Evolutionary conservation across 805 yeast species (phyloP).

Genomic region (Ogataea haglerorum): DNA sequence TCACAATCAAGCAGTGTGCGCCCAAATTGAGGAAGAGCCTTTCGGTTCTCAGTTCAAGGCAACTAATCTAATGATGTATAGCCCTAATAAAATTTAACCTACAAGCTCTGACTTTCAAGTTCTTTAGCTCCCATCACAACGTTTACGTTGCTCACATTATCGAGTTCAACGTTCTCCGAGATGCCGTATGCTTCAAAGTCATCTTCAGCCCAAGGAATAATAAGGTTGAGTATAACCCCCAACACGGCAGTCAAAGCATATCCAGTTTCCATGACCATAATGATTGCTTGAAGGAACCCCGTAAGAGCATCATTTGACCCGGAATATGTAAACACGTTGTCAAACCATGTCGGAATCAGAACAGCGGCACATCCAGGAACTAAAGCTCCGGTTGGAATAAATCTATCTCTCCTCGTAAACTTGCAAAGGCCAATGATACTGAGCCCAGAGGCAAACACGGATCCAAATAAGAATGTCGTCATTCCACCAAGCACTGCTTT

Average conservation of each 20-base stretch:
- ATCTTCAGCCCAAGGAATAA: constrained; percentile 49
- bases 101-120: constrained; percentile 1
- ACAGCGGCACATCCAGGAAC: constrained; percentile 51
- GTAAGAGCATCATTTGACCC: constrained; percentile 41
- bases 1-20: constrained; percentile 1
- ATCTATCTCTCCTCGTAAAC: constrained; percentile 54
- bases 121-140: constrained; percentile 1
- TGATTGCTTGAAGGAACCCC: constrained; percentile 51
- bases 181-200: constrained; percentile 37
- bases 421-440: constrained; percentile 51
- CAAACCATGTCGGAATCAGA: constrained; percentile 46
- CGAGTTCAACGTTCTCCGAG: constrained; percentile 2
- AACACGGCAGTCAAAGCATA: constrained; percentile 52
- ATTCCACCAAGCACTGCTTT: constrained; percentile 81
- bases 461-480: constrained; percentile 56
- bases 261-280: constrained; percentile 54
- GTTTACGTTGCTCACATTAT: constrained; percentile 1
- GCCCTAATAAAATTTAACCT: constrained; percentile 1
- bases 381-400: constrained; percentile 47
- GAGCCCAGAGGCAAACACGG: constrained; percentile 55
- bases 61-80: background rate
- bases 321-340: constrained; percentile 44
- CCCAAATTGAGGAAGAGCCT: constrained; percentile 1
- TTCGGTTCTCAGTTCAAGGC: constrained; percentile 1
- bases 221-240: constrained; percentile 47